phyloP scores from a whole-genome alignment of 257 asterid species.

The Salvia rosmarinus region DNA sequence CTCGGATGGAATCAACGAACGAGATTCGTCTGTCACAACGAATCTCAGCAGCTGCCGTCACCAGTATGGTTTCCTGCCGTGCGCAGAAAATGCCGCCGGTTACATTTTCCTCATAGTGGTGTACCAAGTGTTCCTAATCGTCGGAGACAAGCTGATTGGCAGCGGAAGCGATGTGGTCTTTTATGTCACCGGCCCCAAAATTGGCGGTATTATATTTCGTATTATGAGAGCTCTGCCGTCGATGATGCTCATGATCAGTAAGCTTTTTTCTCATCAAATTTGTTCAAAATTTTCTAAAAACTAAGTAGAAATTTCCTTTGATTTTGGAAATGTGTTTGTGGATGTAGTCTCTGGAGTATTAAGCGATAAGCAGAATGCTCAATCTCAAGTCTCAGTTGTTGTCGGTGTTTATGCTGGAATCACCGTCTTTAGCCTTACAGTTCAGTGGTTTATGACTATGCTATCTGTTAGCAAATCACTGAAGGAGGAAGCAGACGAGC shows the following conservation, averaged over 20 bases:
- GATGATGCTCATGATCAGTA: constrained; percentile 61
- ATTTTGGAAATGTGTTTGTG: background rate
- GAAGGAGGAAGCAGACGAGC: constrained; percentile 18
- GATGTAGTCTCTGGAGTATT: constrained; percentile 49
- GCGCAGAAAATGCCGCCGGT: constrained; percentile 55
- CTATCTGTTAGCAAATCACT: constrained; percentile 41
- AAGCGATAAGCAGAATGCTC: constrained; percentile 46
- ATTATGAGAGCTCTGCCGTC: constrained; percentile 60
- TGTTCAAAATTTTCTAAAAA: too few relatives aligned
- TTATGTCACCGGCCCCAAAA: constrained; percentile 43
- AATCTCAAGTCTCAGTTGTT: constrained; percentile 49
- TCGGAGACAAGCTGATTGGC: constrained; percentile 48
- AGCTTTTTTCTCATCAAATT: background rate
- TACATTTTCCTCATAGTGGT: constrained; percentile 49
- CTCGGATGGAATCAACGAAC: constrained; percentile 43
- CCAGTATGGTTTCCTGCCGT: constrained; percentile 63
- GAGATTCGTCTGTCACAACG: background rate
- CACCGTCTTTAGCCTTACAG: constrained; percentile 51
- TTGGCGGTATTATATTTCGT: constrained; percentile 61
- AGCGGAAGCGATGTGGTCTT: constrained; percentile 54
- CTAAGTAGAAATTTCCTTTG: background rate
- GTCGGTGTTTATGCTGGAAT: constrained; percentile 54
- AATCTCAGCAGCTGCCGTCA: constrained; percentile 46
- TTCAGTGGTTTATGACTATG: constrained; percentile 56
- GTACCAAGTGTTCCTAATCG: constrained; percentile 50